phyloP scores from a whole-genome alignment of 306 rosid genomes.

The Prinsepia uniflora region DNA sequence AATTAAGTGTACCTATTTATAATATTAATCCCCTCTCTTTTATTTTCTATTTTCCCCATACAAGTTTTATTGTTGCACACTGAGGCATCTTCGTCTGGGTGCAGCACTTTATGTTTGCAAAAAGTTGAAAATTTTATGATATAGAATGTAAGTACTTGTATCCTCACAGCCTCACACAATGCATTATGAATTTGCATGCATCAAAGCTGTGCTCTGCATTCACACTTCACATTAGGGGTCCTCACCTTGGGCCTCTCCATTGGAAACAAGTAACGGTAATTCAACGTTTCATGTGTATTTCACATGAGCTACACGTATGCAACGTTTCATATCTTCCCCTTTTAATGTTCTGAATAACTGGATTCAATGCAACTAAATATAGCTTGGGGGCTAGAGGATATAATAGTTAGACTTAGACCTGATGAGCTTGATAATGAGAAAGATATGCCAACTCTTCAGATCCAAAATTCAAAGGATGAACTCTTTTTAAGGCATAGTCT shows the following conservation, averaged over 20 bases:
- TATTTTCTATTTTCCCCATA: conserved; percentile 10
- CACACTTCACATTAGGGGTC: background rate
- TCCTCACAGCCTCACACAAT: conserved; percentile 12
- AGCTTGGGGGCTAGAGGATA: too few relatives aligned
- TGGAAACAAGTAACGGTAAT: background rate
- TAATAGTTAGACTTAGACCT: too few relatives aligned
- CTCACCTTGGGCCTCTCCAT: background rate
- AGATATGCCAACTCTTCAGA: too few relatives aligned
- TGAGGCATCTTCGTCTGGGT: conserved; percentile 36
- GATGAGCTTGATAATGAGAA: too few relatives aligned
- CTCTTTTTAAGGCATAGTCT: too few relatives aligned
- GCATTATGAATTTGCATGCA: conserved; percentile 23
- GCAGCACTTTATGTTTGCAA: conserved; percentile 18
- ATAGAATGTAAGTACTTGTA: conserved; percentile 17
- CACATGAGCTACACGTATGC: too few relatives aligned
- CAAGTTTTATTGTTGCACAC: conserved; percentile 17
- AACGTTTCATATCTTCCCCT: background rate
- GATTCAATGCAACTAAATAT: too few relatives aligned
- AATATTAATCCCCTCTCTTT: background rate
- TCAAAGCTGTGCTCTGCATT: conserved; percentile 21
- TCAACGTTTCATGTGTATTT: background rate
- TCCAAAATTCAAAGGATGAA: too few relatives aligned
- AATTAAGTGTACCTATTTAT: conserved; percentile 6
- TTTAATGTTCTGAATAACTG: background rate
- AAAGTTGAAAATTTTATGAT: conserved; percentile 30